Base-by-base conservation (phyloP, 2,329 filamentous ascomycete genomes). In the Fusarium abutilonis region DNA sequence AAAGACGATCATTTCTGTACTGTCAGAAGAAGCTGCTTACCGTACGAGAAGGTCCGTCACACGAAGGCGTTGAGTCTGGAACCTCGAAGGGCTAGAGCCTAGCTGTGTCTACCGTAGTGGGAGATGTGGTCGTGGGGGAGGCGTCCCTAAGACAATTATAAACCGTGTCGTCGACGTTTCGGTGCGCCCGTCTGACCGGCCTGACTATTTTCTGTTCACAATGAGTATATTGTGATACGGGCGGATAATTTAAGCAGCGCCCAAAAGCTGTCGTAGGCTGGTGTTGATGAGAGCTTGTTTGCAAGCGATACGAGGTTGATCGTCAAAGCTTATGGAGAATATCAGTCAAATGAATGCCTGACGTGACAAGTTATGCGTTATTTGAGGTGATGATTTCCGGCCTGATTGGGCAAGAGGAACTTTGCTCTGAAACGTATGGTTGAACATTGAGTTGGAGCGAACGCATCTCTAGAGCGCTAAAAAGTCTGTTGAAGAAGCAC, bases 21-120 rank as follows among this genome's bases (percentile, higher is more conserved):
- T 47, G 35, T 35, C 39, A 39, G 23, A 41, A 58, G 52, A 59
- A 60, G 66, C 66, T 60, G 63, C 66, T 60, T 65, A 60, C 66
- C 28, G 35, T 56, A 52, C 26, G 48, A 44, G 54, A 35, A 34
- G 53, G 49, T 47, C 44, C 46, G 54, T 53, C 51, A 17, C 13
- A 49, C 43, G 34, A 49, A 26, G 49, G 61, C 39, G 40, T n/a
- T 57, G 46, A 56, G 65, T 60, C 66, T 68, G 56, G 66, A 67
- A 68, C 60, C n/a, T 64, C 44, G 26, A 44, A 52, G 65, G 46
- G 19, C 19, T 4, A 19, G 19, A 19, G 19, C 19, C 63, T 55
- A 62, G 52, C 50, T 56, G 48, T 28, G 39, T 52, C 39, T 65
- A 49, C 39, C 45, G 45, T 44, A 44, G 52, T 29, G 28, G 50